Conservation (phyloP, 1,284 basidiomycete genomes). For the Pyrrhoderma lamaoense region DNA sequence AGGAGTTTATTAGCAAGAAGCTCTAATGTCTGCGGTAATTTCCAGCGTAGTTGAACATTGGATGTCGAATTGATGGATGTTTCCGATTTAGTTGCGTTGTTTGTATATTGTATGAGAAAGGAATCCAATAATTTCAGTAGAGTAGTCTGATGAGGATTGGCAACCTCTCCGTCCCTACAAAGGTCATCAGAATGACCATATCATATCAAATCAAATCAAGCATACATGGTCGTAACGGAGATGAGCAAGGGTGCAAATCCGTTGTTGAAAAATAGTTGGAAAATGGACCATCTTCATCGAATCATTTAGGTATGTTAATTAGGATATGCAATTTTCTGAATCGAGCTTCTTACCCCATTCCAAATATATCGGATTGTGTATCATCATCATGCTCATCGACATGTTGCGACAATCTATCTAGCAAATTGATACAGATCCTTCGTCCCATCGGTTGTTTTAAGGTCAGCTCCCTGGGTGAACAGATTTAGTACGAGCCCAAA, state of each 20-base stretch:
- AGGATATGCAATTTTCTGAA: constrained; percentile 1
- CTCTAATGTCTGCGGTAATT: constrained; percentile 43
- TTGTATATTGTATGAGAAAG: constrained; percentile 45
- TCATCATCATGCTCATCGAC: constrained; percentile 58
- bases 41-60: constrained; percentile 21
- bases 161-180: constrained; percentile 58
- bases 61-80: neutral
- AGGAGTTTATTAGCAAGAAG: constrained; percentile 50
- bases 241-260: constrained; percentile 31
- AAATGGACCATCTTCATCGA: constrained; percentile 33
- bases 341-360: constrained; percentile 50
- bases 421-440: constrained; percentile 51
- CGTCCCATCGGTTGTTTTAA: constrained; percentile 45
- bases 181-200: constrained; percentile 48
- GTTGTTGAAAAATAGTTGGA: constrained; percentile 32
- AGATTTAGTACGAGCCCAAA: constrained; percentile 11
- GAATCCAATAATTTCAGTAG: constrained; percentile 84
- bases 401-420: constrained; percentile 60
- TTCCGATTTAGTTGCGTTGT: constrained; percentile 20
- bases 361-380: constrained; percentile 60
- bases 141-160: constrained; percentile 76
- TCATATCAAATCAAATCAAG: constrained; percentile 32
- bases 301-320: constrained; percentile 3
- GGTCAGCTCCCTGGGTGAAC: constrained; percentile 40
- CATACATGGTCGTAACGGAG: constrained; percentile 30